Evolutionary conservation across 2,329 filamentous ascomycete species (phyloP).

Genomic region (Scytalidium sp.): DNA sequence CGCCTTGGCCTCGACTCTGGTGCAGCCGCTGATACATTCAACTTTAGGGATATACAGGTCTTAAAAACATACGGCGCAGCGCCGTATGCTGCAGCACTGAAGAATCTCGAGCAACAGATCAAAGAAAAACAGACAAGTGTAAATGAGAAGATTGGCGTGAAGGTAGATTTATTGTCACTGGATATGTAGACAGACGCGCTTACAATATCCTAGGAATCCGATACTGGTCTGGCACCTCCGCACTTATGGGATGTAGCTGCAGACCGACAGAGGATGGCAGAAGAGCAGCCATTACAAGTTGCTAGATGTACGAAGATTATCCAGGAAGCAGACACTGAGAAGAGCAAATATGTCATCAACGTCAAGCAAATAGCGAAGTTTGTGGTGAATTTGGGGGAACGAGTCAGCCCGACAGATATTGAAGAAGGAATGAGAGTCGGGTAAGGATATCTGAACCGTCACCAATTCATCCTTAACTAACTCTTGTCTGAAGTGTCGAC

Average conservation of each 20-base stretch:
- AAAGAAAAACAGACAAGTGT: conserved; percentile 98
- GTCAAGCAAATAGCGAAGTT: conserved; percentile 99
- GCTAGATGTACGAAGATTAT: conserved; percentile 99
- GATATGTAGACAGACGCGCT: conserved; percentile 3
- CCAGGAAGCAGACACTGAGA: conserved; percentile 88
- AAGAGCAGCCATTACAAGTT: conserved; percentile 97
- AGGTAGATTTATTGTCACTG: conserved; percentile 42
- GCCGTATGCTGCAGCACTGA: conserved; percentile 88
- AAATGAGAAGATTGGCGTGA: conserved; percentile 95
- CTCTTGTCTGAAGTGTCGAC: conserved; percentile 63
- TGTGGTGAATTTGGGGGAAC: conserved; percentile 94
- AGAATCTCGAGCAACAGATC: conserved; percentile 98
- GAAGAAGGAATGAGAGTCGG: conserved; percentile 99
- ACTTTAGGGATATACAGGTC: conserved; percentile 88
- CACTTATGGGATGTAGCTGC: conserved; percentile 99
- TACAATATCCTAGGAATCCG: conserved; percentile 71
- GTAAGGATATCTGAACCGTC: conserved; percentile 34
- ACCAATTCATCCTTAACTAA: conserved; percentile 14
- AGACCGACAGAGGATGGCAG: conserved; percentile 96
- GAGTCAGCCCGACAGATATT: conserved; percentile 97
- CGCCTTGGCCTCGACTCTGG: neutral
- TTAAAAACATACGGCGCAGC: conserved; percentile 98
- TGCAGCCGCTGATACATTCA: conserved; percentile 27
- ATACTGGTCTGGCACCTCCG: conserved; percentile 95
- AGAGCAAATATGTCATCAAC: conserved; percentile 99